Evolutionary conservation across 1,284 basidiomycete genomes (phyloP), one percentile per base, ranked within the genome.

Genomic region (Sanguinoderma infundibulare): DNA sequence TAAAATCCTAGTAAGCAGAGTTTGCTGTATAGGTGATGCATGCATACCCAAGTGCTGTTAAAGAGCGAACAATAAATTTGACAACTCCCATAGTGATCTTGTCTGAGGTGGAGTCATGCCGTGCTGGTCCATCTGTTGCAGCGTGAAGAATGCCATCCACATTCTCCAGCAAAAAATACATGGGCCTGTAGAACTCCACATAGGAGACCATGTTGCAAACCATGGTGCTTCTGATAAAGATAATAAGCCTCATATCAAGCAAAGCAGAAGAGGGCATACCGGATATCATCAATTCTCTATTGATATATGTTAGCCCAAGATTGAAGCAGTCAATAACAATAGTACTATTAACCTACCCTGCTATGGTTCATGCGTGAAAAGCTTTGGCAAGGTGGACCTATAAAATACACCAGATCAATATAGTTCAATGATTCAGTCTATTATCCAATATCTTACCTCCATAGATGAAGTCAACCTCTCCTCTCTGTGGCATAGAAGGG

Each of bases 311-410:
- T 44, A 63, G 35, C 17, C 15, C 63, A 38, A 32, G 28, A n/a
- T 1, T 55, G n/a, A n/a, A n/a, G n/a, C n/a, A n/a, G n/a, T n/a
- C n/a, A n/a, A 32, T 9, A 39, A 34, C 17, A 57, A 15, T 15
- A 8, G 32, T 34, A 26, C 10, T 40, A 17, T 20, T 20, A 22
- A 22, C 8, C 12, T 61, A 85, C 87, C 70, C 81, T 85, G 46
- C 74, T 73, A 59, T 84, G 83, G 61, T 91, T 91, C 64, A 86
- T 84, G 0, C 74, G 68, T 57, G 85, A 87, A 68, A 89, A 91
- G 2, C 85, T 82, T 65, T 91, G 89, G 69, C 89, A 91, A 14
- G 89, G 89, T 12, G 88, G 87, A 6, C 89, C 87, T 90, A 55
- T 7, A 9, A 22, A 15, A 32, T 20, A 59, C 53, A 59, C 15